phyloP scores from a whole-genome alignment of 148 eudicot species.

The Rhododendron molle region DNA sequence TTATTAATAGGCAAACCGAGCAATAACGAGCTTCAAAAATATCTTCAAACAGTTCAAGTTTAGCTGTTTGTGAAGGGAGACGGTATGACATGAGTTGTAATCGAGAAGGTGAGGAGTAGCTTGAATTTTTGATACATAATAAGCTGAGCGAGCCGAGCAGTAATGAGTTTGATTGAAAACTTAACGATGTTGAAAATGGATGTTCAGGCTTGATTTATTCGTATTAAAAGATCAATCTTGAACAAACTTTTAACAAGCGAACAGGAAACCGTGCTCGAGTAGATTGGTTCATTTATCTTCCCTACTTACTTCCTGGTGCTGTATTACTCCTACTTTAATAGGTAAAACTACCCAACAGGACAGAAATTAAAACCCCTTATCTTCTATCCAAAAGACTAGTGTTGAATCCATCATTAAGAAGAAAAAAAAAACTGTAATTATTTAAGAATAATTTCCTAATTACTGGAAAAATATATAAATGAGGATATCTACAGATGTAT shows the following conservation, averaged over 20 bases:
- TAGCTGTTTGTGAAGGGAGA: not conserved
- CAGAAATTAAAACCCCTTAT: not conserved
- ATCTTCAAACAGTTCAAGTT: not conserved
- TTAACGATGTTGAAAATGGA: too few relatives aligned
- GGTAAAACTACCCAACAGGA: not conserved
- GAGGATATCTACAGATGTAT: not conserved
- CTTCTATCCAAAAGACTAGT: not conserved
- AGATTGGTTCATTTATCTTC: not conserved
- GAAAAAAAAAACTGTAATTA: not conserved
- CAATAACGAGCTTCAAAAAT: not conserved
- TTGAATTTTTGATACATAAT: too few relatives aligned
- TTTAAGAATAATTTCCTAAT: not conserved
- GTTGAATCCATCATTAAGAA: not conserved
- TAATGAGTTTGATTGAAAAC: too few relatives aligned
- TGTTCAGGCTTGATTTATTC: not conserved
- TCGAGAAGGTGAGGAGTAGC: not conserved
- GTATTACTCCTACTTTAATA: not conserved
- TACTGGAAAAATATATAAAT: not conserved
- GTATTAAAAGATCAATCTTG: not conserved
- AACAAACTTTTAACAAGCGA: too few relatives aligned
- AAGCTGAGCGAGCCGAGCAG: too few relatives aligned
- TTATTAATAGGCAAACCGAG: not conserved
- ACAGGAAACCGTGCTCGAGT: not conserved
- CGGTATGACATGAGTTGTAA: not conserved
- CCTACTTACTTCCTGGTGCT: not conserved